Conservation (phyloP, 345 rosid species). For the Aquilaria sinensis region DNA sequence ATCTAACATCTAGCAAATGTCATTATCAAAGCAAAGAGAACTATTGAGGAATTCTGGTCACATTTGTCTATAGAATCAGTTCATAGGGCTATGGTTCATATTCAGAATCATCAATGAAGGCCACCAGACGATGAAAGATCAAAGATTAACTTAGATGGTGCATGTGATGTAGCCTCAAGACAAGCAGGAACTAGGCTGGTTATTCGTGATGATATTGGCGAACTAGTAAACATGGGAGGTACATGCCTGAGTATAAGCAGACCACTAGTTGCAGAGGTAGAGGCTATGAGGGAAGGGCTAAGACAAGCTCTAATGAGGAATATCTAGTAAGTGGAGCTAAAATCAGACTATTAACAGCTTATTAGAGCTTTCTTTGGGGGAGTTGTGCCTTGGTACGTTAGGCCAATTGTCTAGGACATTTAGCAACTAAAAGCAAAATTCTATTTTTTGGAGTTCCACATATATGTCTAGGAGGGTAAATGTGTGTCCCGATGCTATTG, state of each 20-base stretch:
- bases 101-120: background rate
- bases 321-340: background rate
- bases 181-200: background rate
- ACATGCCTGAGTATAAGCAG: background rate
- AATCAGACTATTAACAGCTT: background rate
- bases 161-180: background rate
- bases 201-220: background rate
- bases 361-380: background rate
- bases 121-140: background rate
- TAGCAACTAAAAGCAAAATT: too few species aligned
- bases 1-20: too few species aligned
- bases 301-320: background rate
- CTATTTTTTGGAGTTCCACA: too few species aligned
- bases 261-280: background rate
- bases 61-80: background rate
- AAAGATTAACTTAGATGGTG: background rate
- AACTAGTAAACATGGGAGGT: background rate
- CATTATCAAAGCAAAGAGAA: background rate
- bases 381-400: too few species aligned
- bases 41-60: too few species aligned
- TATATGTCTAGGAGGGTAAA: too few species aligned
- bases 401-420: too few species aligned
- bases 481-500: too few species aligned
- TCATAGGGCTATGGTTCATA: background rate
- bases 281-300: background rate